phyloP scores from a whole-genome alignment of 1,284 basidiomycete genomes.

The Ustanciosporium gigantosporum region DNA sequence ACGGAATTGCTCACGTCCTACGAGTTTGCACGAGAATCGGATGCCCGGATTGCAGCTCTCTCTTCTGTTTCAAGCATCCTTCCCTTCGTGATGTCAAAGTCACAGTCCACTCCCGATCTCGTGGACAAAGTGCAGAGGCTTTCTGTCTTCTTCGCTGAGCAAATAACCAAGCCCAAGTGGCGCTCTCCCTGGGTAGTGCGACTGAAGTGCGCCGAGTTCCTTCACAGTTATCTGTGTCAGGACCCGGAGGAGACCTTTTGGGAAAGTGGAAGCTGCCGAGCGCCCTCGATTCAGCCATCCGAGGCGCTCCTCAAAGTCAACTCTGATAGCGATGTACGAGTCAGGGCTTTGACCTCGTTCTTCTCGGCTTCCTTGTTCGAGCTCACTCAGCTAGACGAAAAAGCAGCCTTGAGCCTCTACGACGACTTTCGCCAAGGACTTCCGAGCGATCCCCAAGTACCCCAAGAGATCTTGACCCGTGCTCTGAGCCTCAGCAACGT shows the following conservation, averaged over 20 bases:
- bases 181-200: constrained; percentile 25
- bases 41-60: constrained; percentile 12
- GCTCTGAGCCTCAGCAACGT: constrained; percentile 79
- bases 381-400: constrained; percentile 6
- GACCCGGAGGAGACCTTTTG: constrained; percentile 9
- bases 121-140: constrained; percentile 28
- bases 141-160: constrained; percentile 23
- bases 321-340: constrained; percentile 77
- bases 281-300: constrained; percentile 1
- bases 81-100: constrained; percentile 7
- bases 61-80: constrained; percentile 7
- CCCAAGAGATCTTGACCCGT: constrained; percentile 78
- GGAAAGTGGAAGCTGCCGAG: constrained; percentile 6
- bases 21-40: constrained; percentile 8
- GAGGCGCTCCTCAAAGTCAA: constrained; percentile 15
- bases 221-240: constrained; percentile 65
- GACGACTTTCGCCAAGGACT: constrained; percentile 17
- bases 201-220: constrained; percentile 66
- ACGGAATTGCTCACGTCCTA: constrained; percentile 24
- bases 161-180: constrained; percentile 18
- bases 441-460: constrained; percentile 63
- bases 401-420: constrained; percentile 25
- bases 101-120: constrained; percentile 18
- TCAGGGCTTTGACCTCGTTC: constrained; percentile 76
- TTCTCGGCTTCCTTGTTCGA: constrained; percentile 68